Conservation (phyloP, 257 asterid genomes). For the Parsonsia alboflavescens region DNA sequence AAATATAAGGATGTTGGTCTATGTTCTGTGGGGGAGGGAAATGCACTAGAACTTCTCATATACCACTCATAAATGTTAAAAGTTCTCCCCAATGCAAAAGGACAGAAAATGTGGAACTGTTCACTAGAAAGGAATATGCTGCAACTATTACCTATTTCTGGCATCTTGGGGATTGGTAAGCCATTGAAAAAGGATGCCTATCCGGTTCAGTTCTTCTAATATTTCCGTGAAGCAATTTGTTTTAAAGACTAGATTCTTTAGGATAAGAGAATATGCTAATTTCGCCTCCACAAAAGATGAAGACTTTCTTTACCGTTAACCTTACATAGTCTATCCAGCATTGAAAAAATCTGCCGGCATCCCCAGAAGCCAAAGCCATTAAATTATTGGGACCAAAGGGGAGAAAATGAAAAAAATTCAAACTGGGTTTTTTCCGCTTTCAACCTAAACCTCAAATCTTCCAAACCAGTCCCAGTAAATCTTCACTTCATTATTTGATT, state of each 20-base stretch:
- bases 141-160: not conserved
- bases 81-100: not conserved
- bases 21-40: not conserved
- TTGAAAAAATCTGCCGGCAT: conserved; percentile 8
- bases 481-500: not conserved
- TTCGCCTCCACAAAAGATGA: not conserved
- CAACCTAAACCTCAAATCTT: not conserved
- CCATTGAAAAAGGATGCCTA: not conserved
- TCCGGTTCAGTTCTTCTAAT: no score
- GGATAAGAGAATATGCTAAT: no score
- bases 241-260: no score
- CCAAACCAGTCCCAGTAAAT: not conserved
- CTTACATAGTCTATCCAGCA: not conserved
- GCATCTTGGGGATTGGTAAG: not conserved
- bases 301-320: not conserved
- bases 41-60: not conserved
- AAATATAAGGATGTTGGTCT: not conserved
- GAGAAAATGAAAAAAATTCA: not conserved
- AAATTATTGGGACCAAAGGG: not conserved
- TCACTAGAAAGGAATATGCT: not conserved
- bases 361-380: not conserved
- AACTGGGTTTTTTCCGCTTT: not conserved
- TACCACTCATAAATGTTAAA: not conserved
- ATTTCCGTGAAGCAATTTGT: no score
- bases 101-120: not conserved